phyloP scores from a whole-genome alignment of 192 early-diverging fungal species.

The Backusella tuberculispora region DNA sequence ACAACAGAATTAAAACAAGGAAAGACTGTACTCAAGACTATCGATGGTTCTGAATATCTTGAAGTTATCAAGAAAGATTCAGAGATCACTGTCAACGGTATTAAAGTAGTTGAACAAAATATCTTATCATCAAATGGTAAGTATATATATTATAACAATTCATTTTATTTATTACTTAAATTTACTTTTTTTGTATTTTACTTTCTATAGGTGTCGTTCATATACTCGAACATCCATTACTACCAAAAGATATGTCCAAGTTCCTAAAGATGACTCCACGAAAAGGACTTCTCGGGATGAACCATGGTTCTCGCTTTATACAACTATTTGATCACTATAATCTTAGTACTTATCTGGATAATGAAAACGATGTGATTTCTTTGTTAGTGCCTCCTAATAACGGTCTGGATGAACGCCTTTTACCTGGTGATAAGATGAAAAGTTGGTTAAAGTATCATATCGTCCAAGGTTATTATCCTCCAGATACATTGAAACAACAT shows the following conservation, averaged over 20 bases:
- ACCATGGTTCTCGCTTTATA: conserved; percentile 63
- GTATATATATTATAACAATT: conserved; percentile 24
- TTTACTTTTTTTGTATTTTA: no score
- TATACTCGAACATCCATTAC: conserved; percentile 11
- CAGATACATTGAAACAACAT: conserved; percentile 49
- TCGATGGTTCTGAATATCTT: conserved; percentile 29
- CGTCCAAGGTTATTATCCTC: conserved; percentile 50
- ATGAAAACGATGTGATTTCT: conserved; percentile 56
- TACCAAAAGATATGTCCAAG: conserved; percentile 18
- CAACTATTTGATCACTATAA: conserved; percentile 54
- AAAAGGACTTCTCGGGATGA: conserved; percentile 60
- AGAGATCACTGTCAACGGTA: conserved; percentile 32
- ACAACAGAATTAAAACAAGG: conserved; percentile 36
- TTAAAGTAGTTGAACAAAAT: conserved; percentile 34
- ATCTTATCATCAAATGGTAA: conserved; percentile 49
- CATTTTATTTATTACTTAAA: conserved; percentile 34
- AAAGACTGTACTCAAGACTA: background rate
- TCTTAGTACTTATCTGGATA: conserved; percentile 60
- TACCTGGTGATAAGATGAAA: conserved; percentile 34
- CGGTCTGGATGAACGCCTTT: conserved; percentile 35
- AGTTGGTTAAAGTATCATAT: conserved; percentile 71
- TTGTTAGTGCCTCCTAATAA: conserved; percentile 72
- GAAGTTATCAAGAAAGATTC: background rate
- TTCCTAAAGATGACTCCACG: conserved; percentile 23
- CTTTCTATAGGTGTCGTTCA: conserved; percentile 52